These are phyloP conservation scores for Wickerhamiella hasegawae DNA, from an alignment of 805 yeast genomes.

Conservation along the genomic window DNA sequence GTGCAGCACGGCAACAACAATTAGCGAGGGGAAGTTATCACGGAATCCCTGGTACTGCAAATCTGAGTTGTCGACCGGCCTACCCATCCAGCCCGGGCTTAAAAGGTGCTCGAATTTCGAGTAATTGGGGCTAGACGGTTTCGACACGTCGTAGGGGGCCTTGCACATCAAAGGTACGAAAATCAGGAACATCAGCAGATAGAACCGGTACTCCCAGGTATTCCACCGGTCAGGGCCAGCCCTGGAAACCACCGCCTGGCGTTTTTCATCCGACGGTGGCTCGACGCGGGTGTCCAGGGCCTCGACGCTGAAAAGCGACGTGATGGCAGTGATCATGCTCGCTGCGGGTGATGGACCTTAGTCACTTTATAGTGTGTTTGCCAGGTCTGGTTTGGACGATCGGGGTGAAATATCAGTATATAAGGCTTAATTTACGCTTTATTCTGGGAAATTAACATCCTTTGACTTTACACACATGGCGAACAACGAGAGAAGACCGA, in stretches of 20 bases:
- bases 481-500: slow-evolving; percentile 41
- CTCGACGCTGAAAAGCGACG: slow-evolving; percentile 23
- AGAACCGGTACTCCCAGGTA: slow-evolving; percentile 59
- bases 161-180: slow-evolving; percentile 72
- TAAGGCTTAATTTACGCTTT: too few relatives aligned
- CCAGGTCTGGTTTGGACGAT: too few relatives aligned
- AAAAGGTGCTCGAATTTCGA: slow-evolving; percentile 42
- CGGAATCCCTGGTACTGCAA: slow-evolving; percentile 78
- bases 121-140: slow-evolving; percentile 49
- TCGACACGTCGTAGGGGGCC: slow-evolving; percentile 53
- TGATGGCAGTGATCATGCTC: background rate
- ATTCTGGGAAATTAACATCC: too few relatives aligned
- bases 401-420: too few relatives aligned
- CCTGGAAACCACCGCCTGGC: slow-evolving; percentile 12
- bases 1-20: slow-evolving; percentile 42
- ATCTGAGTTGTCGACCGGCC: slow-evolving; percentile 74
- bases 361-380: too few relatives aligned
- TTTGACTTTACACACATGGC: too few relatives aligned
- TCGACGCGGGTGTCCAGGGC: slow-evolving; percentile 28
- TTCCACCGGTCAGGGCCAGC: slow-evolving; percentile 46
- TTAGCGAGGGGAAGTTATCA: slow-evolving; percentile 52
- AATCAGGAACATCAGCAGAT: slow-evolving; percentile 42
- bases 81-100: slow-evolving; percentile 77
- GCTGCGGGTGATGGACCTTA: too few relatives aligned
- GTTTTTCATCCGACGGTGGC: slow-evolving; percentile 21